Evolutionary conservation across 2,329 filamentous ascomycete genomes (phyloP).

Genomic region (Colletotrichum eleusines): DNA sequence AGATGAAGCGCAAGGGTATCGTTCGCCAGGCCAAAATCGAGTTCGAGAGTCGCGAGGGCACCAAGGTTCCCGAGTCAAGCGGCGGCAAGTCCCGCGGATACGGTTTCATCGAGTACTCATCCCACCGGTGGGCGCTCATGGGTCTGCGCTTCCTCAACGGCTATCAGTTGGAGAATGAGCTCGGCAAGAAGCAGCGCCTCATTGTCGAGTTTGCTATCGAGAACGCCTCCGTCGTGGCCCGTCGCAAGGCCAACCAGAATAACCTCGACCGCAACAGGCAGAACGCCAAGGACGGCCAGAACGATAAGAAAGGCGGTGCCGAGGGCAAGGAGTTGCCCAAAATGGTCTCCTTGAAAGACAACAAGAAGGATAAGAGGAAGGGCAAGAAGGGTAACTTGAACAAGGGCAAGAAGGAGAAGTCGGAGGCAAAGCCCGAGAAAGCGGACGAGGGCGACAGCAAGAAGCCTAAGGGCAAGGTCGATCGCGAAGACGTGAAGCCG

Average conservation of each 20-base stretch:
- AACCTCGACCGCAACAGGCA: conserved; percentile 44
- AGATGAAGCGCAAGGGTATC: conserved; percentile 84
- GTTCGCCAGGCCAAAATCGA: conserved; percentile 95
- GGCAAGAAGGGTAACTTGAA: conserved; percentile 45
- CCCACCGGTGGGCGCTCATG: conserved; percentile 94
- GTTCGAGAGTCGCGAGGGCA: conserved; percentile 87
- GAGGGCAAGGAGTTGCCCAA: conserved; percentile 49
- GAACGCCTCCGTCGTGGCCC: conserved; percentile 93
- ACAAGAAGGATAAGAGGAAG: conserved; percentile 51
- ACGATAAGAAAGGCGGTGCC: conserved; percentile 48
- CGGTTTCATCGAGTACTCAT: conserved; percentile 96
- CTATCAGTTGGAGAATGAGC: conserved; percentile 67
- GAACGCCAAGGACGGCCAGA: conserved; percentile 44
- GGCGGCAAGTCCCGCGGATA: conserved; percentile 92
- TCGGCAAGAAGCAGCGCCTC: conserved; percentile 86
- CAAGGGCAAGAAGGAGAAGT: conserved; percentile 53
- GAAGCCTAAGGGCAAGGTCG: conserved; percentile 43
- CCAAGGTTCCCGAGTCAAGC: conserved; percentile 81
- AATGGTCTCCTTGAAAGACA: conserved; percentile 49
- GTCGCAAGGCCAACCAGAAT: conserved; percentile 64
- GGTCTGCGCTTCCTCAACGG: conserved; percentile 94
- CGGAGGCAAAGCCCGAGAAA: conserved; percentile 44
- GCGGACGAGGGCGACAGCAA: conserved; percentile 30
- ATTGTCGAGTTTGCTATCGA: conserved; percentile 99
- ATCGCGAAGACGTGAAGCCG: conserved; percentile 64